A percentile compares a stretch with the other conserved stretches of the same genome.
phyloP scores from a whole-genome alignment of 306 rosid species.

The Vicia villosa region DNA sequence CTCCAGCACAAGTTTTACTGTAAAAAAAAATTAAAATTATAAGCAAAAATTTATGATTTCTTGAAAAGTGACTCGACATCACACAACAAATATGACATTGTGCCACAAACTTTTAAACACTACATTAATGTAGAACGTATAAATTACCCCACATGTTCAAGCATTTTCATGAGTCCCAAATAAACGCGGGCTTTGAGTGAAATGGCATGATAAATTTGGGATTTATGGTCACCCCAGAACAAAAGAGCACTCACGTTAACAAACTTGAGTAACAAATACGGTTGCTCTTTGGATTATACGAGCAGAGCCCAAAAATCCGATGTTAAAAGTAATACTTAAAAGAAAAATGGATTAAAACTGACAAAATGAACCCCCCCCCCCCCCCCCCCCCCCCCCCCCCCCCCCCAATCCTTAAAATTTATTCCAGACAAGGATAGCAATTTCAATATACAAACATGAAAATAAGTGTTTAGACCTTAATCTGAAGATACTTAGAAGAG shows the following conservation, averaged over 20 bases:
- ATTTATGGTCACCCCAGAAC: not conserved
- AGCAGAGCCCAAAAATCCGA: not conserved
- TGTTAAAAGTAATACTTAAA: no score
- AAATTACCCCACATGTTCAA: not conserved
- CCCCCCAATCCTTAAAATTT: no score
- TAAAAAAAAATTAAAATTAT: not conserved
- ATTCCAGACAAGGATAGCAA: no score
- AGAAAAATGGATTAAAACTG: no score
- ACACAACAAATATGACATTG: constrained; percentile 9
- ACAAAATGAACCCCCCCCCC: no score
- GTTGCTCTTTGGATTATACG: not conserved
- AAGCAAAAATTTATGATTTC: not conserved
- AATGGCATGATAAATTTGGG: not conserved
- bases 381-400: no score
- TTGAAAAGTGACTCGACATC: not conserved
- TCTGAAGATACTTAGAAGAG: no score
- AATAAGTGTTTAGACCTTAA: no score
- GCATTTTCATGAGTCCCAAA: constrained; percentile 6
- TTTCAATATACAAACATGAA: no score
- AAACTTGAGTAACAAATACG: not conserved
- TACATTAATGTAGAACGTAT: not conserved
- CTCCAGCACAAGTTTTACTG: constrained; percentile 12
- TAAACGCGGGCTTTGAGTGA: not conserved
- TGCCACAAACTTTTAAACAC: not conserved
- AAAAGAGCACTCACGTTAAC: not conserved